phyloP scores from a whole-genome alignment of 768 basidiomycete genomes.

The Leccinum disarticulatum region DNA sequence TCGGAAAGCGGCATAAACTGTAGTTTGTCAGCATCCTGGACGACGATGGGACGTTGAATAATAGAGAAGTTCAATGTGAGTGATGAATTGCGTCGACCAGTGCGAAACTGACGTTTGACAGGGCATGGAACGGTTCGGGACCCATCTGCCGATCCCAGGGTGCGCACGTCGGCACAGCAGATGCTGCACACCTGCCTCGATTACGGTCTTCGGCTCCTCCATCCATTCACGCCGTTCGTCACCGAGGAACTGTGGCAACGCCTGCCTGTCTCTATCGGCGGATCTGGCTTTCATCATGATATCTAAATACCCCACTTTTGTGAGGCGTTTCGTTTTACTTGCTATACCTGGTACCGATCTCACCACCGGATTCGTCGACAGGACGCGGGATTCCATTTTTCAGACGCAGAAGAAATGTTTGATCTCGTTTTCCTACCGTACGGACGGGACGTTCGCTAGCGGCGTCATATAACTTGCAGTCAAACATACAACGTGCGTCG shows the following conservation, averaged over 20 bases:
- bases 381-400: constrained; percentile 61
- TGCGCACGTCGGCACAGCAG: constrained; percentile 84
- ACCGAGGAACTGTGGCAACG: constrained; percentile 99
- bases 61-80: too few species aligned
- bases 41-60: too few species aligned
- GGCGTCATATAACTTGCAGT: constrained; percentile 86
- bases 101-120: too few species aligned
- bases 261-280: constrained; percentile 67
- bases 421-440: constrained; percentile 80
- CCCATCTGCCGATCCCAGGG: constrained; percentile 57
- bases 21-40: too few species aligned
- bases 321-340: constrained; percentile 39
- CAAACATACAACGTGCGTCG: constrained; percentile 48
- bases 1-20: too few species aligned
- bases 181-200: constrained; percentile 96
- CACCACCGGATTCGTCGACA: constrained; percentile 26
- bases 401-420: constrained; percentile 79
- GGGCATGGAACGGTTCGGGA: constrained; percentile 37
- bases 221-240: constrained; percentile 99
- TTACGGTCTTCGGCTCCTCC: constrained; percentile 82
- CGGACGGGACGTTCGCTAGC: constrained; percentile 50
- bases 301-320: constrained; percentile 75
- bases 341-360: background rate
- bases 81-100: constrained; percentile 56
- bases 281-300: constrained; percentile 90